Percentiles rank a stretch among this genome's conserved stretches.
Conservation (phyloP, 148 eudicot species). For the Polygonum aviculare region DNA sequence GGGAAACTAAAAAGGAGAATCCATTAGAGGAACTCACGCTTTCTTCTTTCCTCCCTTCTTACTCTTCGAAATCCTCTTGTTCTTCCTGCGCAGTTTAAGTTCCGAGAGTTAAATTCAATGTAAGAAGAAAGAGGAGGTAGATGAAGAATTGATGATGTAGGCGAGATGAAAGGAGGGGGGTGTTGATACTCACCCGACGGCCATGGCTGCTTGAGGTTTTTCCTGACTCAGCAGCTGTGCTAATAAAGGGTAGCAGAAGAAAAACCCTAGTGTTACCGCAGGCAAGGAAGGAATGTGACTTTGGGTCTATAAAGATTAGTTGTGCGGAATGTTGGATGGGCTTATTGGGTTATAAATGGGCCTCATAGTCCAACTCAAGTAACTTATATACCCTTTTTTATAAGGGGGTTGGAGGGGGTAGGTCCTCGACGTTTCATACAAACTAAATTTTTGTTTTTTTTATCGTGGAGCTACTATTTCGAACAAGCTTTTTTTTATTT, state of each 20-base stretch:
- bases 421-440: too few species aligned
- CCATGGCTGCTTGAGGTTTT: not conserved
- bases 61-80: slow-evolving; percentile 63
- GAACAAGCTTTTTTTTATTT: too few species aligned
- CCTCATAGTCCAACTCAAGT: not conserved
- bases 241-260: not conserved
- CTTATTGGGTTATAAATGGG: not conserved
- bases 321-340: not conserved
- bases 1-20: not conserved
- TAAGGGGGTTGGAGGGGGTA: too few species aligned
- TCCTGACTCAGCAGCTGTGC: not conserved
- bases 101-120: not conserved
- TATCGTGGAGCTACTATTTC: too few species aligned
- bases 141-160: not conserved
- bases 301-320: not conserved
- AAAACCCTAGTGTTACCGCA: not conserved
- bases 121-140: not conserved
- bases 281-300: not conserved
- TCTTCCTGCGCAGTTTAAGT: slow-evolving; percentile 31
- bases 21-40: slow-evolving; percentile 20
- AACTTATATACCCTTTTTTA: too few species aligned
- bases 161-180: not conserved
- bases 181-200: not conserved
- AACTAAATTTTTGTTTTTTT: too few species aligned
- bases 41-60: slow-evolving; percentile 70